phyloP scores from a whole-genome alignment of 345 rosid species.

The Cardamine chenopodiifolia region DNA sequence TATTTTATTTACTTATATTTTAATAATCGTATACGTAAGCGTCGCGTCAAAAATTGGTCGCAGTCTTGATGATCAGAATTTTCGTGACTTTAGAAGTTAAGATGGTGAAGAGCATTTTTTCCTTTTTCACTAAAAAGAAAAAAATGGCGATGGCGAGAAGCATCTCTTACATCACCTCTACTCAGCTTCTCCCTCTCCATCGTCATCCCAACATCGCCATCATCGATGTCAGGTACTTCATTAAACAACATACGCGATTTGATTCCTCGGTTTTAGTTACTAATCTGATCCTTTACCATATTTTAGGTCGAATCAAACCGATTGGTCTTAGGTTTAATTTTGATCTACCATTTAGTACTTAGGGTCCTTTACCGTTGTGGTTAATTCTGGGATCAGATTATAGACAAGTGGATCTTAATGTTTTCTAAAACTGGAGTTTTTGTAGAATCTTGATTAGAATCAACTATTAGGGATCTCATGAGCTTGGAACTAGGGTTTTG shows the following conservation, averaged over 20 bases:
- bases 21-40: rapidly evolving
- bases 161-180: slow-evolving; percentile 74
- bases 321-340: not conserved
- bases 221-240: slow-evolving; percentile 78
- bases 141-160: slow-evolving; percentile 78
- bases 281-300: slow-evolving; percentile 6
- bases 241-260: not conserved
- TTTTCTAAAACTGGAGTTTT: not conserved
- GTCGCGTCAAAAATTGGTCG: not conserved
- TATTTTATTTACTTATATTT: too few relatives aligned
- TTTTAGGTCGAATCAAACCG: not conserved
- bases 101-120: slow-evolving; percentile 30
- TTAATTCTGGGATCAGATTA: not conserved
- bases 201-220: slow-evolving; percentile 75
- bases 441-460: not conserved
- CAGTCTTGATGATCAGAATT: not conserved
- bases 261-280: not conserved
- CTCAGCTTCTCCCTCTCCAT: slow-evolving; percentile 74
- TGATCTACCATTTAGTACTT: not conserved
- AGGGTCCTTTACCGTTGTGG: not conserved
- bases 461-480: not conserved
- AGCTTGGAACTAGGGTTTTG: slow-evolving; percentile 6
- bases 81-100: not conserved
- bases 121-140: slow-evolving; percentile 15
- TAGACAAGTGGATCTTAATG: not conserved